These are phyloP conservation scores for Collybia sp. DNA, from an alignment of 768 basidiomycete genomes.

Conservation along the genomic window DNA sequence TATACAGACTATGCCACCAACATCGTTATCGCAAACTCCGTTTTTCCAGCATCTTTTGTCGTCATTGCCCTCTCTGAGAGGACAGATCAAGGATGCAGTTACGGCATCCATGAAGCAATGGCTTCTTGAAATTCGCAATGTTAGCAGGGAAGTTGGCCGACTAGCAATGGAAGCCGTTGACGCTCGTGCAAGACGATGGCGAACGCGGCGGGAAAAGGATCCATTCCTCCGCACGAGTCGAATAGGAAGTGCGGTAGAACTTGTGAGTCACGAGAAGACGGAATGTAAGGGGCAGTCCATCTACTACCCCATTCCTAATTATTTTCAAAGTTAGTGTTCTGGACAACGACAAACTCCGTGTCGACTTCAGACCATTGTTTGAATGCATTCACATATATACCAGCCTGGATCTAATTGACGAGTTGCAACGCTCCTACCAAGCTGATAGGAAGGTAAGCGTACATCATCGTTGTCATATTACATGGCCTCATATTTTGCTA, in stretches of 20 bases:
- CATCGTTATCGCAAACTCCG: constrained; percentile 86
- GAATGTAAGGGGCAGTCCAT: constrained; percentile 63
- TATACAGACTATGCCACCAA: constrained; percentile 85
- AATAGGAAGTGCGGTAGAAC: constrained; percentile 89
- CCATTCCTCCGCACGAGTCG: constrained; percentile 68
- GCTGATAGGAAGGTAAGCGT: constrained; percentile 83
- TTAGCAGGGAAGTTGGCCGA: constrained; percentile 79
- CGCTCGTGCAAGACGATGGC: constrained; percentile 76
- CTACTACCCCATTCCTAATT: constrained; percentile 7
- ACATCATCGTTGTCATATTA: background rate
- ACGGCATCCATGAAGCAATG: constrained; percentile 95
- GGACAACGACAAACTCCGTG: constrained; percentile 82
- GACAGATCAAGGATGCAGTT: constrained; percentile 89
- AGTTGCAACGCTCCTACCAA: constrained; percentile 89
- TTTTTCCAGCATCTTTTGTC: constrained; percentile 90
- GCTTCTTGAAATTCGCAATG: constrained; percentile 91
- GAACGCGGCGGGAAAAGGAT: constrained; percentile 78
- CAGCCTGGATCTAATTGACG: constrained; percentile 84
- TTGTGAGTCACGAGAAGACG: constrained; percentile 88
- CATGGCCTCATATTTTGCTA: constrained; percentile 24
- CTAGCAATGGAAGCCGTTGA: constrained; percentile 92
- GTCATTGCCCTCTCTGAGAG: constrained; percentile 85
- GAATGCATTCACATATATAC: constrained; percentile 98
- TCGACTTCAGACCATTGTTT: constrained; percentile 93
- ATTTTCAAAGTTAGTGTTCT: constrained; percentile 72